Base-by-base conservation (phyloP, 208 protist species). In the Trypanosoma cruzi region DNA sequence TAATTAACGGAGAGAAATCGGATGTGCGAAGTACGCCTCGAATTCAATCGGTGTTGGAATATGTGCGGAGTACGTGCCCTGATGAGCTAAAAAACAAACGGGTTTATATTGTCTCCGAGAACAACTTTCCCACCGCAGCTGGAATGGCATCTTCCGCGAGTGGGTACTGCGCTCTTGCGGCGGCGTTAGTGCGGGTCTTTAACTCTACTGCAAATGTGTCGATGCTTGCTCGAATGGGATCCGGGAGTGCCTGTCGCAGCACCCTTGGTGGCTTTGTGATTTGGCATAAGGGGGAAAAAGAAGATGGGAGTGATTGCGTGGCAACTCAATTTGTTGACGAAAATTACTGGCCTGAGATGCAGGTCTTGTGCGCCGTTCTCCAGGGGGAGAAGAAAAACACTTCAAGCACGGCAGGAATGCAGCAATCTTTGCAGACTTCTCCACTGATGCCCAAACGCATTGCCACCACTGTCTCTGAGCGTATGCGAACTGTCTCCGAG, bases 41-140 rank as follows among this genome's bases (percentile, higher is more conserved):
- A 55, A 77, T 97, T 28, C 83, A 88, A 63, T 90, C 90, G 4
- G 90, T 97, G 10, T 84, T 98, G 8, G 18, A 60, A 50, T 68
- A 75, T 66, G 77, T 94, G 28, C 80, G 89, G 5, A 80, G 66
- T 31, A 73, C 64, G 24, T 91, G 78, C 69, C 84, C 84, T 4
- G 67, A 44, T 2, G 81, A 92, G 31, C 61, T 81, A 11, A 75
- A 62, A 50, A 49, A 68, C 14, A 73, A 89, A 54, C 82, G 89
- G 71, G 89, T 98, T 37, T 93, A 95, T 71, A 97, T 99, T 59
- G 85, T 88, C 31, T 99, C 97, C 18, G 81, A 93, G 46, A 99
- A 99, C 89, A 99, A 99, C 84, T 99, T 99, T 65, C 99, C 98
- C 29, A 99, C 99, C 18, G 99, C 98, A 4, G 98, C 98, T 37